These are phyloP conservation scores for Colletotrichum shisoi DNA, from an alignment of 2,329 filamentous ascomycete genomes.

Conservation along the genomic window DNA sequence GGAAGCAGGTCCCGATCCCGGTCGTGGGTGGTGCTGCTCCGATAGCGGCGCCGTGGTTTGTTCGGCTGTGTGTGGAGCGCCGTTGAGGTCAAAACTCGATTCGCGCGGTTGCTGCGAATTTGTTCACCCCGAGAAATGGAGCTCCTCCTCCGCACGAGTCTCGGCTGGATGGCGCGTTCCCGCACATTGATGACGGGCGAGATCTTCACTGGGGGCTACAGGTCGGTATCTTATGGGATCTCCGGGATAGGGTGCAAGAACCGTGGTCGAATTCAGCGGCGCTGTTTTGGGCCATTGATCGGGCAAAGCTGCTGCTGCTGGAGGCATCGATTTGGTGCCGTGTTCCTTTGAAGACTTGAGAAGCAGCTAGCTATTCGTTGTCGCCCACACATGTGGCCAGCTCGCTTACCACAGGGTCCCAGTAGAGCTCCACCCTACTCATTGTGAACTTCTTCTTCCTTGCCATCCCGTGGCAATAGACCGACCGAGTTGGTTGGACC, in stretches of 20 bases:
- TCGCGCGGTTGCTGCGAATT: slow-evolving; percentile 5
- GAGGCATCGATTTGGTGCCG: background rate
- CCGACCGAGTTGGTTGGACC: background rate
- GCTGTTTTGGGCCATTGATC: too few relatives aligned
- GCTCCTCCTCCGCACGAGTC: background rate
- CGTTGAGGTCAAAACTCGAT: background rate
- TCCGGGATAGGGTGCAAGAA: too few relatives aligned
- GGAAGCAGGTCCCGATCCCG: slow-evolving; percentile 1
- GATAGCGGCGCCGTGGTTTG: slow-evolving; percentile 14
- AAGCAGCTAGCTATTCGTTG: background rate
- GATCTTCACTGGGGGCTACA: background rate
- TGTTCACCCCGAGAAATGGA: background rate
- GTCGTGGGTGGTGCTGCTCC: background rate
- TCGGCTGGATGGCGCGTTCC: background rate
- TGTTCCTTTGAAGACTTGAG: background rate
- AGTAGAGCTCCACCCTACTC: too few relatives aligned
- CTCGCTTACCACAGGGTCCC: too few relatives aligned
- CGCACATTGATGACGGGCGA: background rate
- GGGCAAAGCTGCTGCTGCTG: background rate
- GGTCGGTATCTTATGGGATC: too few relatives aligned
- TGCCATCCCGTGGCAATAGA: background rate
- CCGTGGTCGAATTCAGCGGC: too few relatives aligned
- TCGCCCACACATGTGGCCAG: too few relatives aligned
- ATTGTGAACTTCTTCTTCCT: too few relatives aligned
- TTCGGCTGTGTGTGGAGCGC: background rate